Base-by-base conservation (phyloP, 2,329 filamentous ascomycete species). In the Fusarium udum region DNA sequence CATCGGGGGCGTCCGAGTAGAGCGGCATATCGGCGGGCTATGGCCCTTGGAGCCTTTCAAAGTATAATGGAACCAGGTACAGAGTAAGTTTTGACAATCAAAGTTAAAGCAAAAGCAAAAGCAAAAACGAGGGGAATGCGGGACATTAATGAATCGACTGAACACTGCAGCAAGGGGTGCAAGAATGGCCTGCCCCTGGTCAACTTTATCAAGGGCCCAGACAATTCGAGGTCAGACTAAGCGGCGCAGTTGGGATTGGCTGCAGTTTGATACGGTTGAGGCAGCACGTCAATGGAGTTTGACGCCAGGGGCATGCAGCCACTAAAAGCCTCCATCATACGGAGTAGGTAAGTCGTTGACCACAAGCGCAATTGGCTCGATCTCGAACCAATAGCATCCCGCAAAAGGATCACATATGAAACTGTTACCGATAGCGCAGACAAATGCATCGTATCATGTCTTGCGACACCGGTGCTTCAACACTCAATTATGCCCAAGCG, bases 1-100 rank as follows among this genome's bases (percentile, higher is more conserved):
- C 75, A 39, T 83, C 82, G 61, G 87, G 87, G 37, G 87, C 84
- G 12, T 82, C 78, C 5, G 88, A 86, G 77, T 91, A 91, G 74
- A 91, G 81, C 56, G 83, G 75, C 88, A 90, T 90, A 69, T 69
- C 83, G 80, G 32, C 36, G 48, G 64, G 55, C 43, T 73, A 51
- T 64, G 43, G 67, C 72, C 72, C 74, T 45, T 56, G 24, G 34
- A 58, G 53, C 53, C 53, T 43, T 15, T 24, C 5, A 13, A 37
- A 22, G 18, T 22, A 53, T 9, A 28, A 16, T 16, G 7, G 2
- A 34, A 28, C 49, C 49, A 53, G 2, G n/a, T 18, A 26, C 8
- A 5, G 13, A 26, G 15, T 16, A 46, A 46, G 13, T 43, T 14
- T 11, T 24, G 7, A 8, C 3, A 7, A 39, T 22, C 34, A 42